These are phyloP conservation scores for Daldinia decipiens DNA, from an alignment of 495 filamentous ascomycete genomes.

Conservation along the genomic window DNA sequence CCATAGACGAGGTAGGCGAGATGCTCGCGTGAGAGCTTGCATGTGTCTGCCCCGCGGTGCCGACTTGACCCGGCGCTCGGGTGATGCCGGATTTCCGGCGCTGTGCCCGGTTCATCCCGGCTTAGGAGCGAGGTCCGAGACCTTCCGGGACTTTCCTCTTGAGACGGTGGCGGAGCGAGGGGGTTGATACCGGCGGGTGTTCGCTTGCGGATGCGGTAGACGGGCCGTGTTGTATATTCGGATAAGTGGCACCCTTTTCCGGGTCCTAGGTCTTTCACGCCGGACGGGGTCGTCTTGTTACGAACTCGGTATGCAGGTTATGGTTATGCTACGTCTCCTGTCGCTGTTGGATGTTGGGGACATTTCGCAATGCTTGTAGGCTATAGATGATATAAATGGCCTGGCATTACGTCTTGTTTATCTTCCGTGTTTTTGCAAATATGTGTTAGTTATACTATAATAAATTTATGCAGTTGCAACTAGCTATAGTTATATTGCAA, in stretches of 20 bases:
- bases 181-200: neutral
- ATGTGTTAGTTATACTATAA: too few species aligned
- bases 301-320: too few species aligned
- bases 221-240: neutral
- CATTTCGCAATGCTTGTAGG: too few species aligned
- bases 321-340: too few species aligned
- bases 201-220: neutral
- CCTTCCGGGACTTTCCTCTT: constrained; percentile 11
- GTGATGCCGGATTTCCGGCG: constrained; percentile 25
- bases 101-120: constrained; percentile 31
- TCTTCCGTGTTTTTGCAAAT: too few species aligned
- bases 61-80: constrained; percentile 38
- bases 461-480: too few species aligned
- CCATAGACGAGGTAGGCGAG: neutral
- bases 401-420: too few species aligned
- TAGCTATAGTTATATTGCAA: too few species aligned
- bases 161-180: neutral
- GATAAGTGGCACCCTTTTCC: neutral
- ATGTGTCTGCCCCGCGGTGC: constrained; percentile 6
- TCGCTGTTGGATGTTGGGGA: too few species aligned
- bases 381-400: too few species aligned
- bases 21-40: neutral
- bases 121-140: constrained; percentile 10
- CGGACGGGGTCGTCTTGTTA: neutral
- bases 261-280: too few species aligned